Base-by-base conservation (phyloP, 2,329 filamentous ascomycete species). In the Fusarium odoratissimum region DNA sequence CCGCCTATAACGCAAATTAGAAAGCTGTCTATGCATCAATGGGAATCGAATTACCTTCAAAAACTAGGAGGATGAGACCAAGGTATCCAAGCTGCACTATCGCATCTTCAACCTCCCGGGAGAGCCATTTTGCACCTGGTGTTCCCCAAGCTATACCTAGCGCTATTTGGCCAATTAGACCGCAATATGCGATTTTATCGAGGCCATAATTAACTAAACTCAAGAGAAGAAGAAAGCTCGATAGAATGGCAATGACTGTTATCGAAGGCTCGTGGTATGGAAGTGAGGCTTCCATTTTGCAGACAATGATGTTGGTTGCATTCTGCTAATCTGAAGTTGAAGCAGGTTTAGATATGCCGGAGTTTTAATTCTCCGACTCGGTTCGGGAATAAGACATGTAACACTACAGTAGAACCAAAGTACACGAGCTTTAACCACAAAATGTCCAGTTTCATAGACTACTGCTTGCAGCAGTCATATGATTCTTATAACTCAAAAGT, bases 21-120 rank as follows among this genome's bases (percentile, higher is more conserved):
- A 31, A 7, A 5, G 25, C 25, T 30, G 7, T n/a, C 49, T 4
- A 23, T 13, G 21, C 2, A 23, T 9, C 1, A 3, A 1, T 14
- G 3, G 2, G 3, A 1, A 1, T 1, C 0, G 0, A 23, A 40
- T 33, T 10, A 86, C 90, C 91, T 84, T 94, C 91, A 77, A 90
- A 94, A 0, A 95, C 91, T 2, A 95, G 81, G 31, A 93, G 81
- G 11, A 95, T 86, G n/a, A 95, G 79, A 0, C 93, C 92, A 0
- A 95, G 80, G 76, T 95, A 95, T 1, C 93, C 93, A 3, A 95
- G 79, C 66, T 92, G 87, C 28, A 91, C 86, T 33, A 93, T 83
- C 0, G 85, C 84, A 23, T 86, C 76, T 79, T 95, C 86, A 3
- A 84, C 80, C 8, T 86, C 82, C 0, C 63, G 25, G 1, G 84